A percentile compares a stretch with the other conserved stretches of the same genome.
phyloP scores from a whole-genome alignment of 495 filamentous ascomycete genomes.

The Aspergillus bertholletiae region DNA sequence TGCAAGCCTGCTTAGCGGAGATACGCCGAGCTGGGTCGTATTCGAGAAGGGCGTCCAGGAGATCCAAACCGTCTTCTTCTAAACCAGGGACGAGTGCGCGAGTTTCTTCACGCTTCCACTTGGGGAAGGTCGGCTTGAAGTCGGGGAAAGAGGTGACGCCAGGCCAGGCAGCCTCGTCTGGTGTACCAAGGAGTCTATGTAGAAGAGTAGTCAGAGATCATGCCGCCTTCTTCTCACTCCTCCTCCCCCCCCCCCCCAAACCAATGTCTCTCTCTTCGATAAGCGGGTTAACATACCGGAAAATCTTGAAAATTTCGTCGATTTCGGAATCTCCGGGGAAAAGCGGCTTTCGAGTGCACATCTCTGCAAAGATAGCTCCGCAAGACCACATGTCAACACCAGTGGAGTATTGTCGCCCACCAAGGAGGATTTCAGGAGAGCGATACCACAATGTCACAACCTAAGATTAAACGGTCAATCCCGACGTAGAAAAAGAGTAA shows the following conservation, averaged over 20 bases:
- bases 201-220: slow-evolving; percentile 2
- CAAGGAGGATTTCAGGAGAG: slow-evolving; percentile 94
- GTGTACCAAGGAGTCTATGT: slow-evolving; percentile 81
- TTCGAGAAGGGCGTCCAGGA: slow-evolving; percentile 86
- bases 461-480: slow-evolving; percentile 28
- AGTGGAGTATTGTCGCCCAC: slow-evolving; percentile 95
- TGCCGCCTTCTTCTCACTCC: not conserved
- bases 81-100: slow-evolving; percentile 56
- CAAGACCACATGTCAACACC: slow-evolving; percentile 99
- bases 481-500: not conserved
- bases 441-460: slow-evolving; percentile 99
- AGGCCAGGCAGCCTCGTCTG: slow-evolving; percentile 84
- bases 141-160: slow-evolving; percentile 97
- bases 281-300: slow-evolving; percentile 58
- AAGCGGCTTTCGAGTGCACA: slow-evolving; percentile 96
- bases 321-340: slow-evolving; percentile 99
- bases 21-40: slow-evolving; percentile 94
- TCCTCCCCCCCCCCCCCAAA: too few species aligned
- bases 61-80: slow-evolving; percentile 76
- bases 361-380: slow-evolving; percentile 98
- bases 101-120: slow-evolving; percentile 76
- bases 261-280: not conserved
- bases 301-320: slow-evolving; percentile 99
- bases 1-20: slow-evolving; percentile 90
- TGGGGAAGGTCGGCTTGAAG: slow-evolving; percentile 95